Evolutionary conservation across 352 stramenopile genomes (phyloP).

Genomic region (Pythium sp.): DNA sequence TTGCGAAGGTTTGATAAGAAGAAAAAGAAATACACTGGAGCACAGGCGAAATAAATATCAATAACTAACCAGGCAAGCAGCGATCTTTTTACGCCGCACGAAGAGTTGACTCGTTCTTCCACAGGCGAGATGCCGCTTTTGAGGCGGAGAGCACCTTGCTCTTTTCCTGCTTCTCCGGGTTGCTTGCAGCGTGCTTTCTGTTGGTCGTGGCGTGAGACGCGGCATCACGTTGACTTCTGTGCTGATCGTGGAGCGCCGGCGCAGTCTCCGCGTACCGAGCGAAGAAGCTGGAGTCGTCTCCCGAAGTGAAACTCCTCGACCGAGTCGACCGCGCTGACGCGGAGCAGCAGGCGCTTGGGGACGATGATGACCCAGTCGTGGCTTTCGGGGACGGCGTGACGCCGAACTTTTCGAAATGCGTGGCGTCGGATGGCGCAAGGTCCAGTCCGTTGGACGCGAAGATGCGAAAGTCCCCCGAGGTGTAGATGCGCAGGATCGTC

Average conservation of each 20-base stretch:
- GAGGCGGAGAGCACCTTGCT: slow-evolving; percentile 1
- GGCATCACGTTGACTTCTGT: background rate
- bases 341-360: background rate
- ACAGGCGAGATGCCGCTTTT: slow-evolving; percentile 2
- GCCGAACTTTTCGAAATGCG: slow-evolving; percentile 33
- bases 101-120: slow-evolving; percentile 19
- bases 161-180: slow-evolving; percentile 11
- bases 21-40: background rate
- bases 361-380: background rate
- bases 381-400: slow-evolving; percentile 23
- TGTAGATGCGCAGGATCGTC: slow-evolving; percentile 55
- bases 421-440: slow-evolving; percentile 17
- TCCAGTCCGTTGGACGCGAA: slow-evolving; percentile 42
- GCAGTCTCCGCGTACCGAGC: slow-evolving; percentile 9
- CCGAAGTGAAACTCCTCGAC: slow-evolving; percentile 10
- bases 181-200: slow-evolving; percentile 13
- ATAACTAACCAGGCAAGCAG: background rate
- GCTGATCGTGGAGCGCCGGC: background rate
- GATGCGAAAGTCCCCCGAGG: slow-evolving; percentile 61
- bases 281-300: slow-evolving; percentile 11
- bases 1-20: background rate
- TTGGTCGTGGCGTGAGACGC: background rate
- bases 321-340: background rate
- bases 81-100: slow-evolving; percentile 2
- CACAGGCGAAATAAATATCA: background rate